phyloP scores from a whole-genome alignment of 106 monocot genomes.

The Dendrobium chrysotoxum region DNA sequence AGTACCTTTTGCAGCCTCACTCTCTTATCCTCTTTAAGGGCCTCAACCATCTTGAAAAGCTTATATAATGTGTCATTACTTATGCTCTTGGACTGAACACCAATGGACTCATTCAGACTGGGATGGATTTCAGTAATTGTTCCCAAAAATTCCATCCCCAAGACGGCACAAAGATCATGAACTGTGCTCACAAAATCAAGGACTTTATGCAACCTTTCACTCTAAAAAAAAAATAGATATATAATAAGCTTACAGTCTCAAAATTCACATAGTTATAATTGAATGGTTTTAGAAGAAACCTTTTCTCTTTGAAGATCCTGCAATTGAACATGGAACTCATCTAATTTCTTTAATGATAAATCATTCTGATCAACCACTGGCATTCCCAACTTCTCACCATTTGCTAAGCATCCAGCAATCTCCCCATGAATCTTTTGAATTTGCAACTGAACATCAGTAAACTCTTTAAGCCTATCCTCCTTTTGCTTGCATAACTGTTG shows the following conservation, averaged over 20 bases:
- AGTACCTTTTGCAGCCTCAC: conserved; percentile 70
- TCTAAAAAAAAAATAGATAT: conserved; percentile 24
- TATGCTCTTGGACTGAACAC: conserved; percentile 79
- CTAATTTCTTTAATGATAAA: conserved; percentile 71
- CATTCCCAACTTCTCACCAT: conserved; percentile 26
- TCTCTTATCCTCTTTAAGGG: conserved; percentile 66
- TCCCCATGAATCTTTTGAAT: conserved; percentile 65
- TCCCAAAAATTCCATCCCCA: conserved; percentile 84
- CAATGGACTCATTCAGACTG: conserved; percentile 62
- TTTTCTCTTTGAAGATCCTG: conserved; percentile 92
- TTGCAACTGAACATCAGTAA: conserved; percentile 64
- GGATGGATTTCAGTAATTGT: conserved; percentile 85
- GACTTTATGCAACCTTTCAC: conserved; percentile 76
- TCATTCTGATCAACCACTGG: conserved; percentile 66
- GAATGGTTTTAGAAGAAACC: conserved; percentile 24
- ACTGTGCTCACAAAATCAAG: conserved; percentile 77
- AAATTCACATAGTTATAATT: not conserved
- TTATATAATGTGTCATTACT: conserved; percentile 78
- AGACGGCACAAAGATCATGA: conserved; percentile 84
- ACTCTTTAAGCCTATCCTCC: conserved; percentile 73
- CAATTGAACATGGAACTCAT: conserved; percentile 69
- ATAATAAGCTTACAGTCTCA: not conserved
- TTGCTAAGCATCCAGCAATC: conserved; percentile 46
- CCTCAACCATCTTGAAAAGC: conserved; percentile 50
- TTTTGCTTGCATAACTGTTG: conserved; percentile 66